phyloP scores from a whole-genome alignment of 768 basidiomycete genomes.

The Amyloporia xantha region DNA sequence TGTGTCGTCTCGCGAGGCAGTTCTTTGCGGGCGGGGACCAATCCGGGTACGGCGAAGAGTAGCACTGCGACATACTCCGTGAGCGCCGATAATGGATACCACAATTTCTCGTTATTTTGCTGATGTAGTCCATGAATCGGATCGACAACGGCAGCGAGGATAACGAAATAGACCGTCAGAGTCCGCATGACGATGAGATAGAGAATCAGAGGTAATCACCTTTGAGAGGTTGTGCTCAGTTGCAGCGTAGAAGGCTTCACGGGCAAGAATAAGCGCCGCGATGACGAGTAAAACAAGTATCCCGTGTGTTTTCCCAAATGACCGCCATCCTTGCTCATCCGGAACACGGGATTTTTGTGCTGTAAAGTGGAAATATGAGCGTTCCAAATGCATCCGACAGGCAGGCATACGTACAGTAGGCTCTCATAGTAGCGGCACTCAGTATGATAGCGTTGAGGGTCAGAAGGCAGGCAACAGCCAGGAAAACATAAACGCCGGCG shows the following conservation, averaged over 20 bases:
- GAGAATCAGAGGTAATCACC: constrained; percentile 3
- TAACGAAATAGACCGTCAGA: background rate
- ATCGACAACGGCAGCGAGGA: background rate
- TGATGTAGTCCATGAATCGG: background rate
- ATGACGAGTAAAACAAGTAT: constrained; percentile 11
- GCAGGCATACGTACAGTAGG: background rate
- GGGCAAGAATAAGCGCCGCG: constrained; percentile 11
- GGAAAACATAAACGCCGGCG: constrained; percentile 15
- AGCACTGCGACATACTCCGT: constrained; percentile 15
- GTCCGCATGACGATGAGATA: too few relatives aligned
- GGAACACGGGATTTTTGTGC: background rate
- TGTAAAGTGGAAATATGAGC: too few relatives aligned
- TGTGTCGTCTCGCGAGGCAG: background rate
- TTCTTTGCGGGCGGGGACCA: constrained; percentile 11
- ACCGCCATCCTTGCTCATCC: background rate
- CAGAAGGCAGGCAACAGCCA: constrained; percentile 11
- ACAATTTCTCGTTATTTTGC: constrained; percentile 16
- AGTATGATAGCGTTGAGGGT: constrained; percentile 8
- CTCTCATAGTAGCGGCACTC: constrained; percentile 9
- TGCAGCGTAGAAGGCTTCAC: constrained; percentile 17
- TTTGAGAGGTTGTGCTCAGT: constrained; percentile 7
- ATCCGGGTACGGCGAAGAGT: constrained; percentile 13
- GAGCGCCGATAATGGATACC: constrained; percentile 16
- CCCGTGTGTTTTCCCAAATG: constrained; percentile 3
- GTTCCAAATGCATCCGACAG: too few relatives aligned